phyloP scores from a whole-genome alignment of 257 asterid species.

The Handroanthus guayacan region DNA sequence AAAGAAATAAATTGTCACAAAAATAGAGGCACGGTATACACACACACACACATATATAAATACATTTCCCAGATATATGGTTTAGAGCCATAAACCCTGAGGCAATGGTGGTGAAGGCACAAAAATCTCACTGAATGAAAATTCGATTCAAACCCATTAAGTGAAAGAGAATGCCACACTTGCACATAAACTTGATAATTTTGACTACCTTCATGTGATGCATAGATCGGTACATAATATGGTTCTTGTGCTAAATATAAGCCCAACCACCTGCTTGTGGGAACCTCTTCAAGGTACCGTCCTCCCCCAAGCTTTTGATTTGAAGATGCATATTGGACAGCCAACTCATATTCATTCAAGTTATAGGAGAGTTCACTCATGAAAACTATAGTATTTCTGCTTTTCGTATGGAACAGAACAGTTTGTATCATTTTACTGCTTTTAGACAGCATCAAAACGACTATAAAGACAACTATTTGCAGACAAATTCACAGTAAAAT shows the following conservation, averaged over 20 bases:
- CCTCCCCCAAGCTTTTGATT: constrained; percentile 6
- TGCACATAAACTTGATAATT: not conserved
- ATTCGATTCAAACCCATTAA: not conserved
- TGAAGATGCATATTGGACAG: not conserved
- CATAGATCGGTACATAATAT: constrained; percentile 15
- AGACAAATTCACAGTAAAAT: not conserved
- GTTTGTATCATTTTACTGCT: not conserved
- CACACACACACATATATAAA: not conserved
- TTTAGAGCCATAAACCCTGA: not conserved
- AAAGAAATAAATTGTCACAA: not conserved
- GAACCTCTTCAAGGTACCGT: not conserved
- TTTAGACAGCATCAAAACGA: not conserved
- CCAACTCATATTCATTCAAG: not conserved
- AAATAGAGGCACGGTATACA: not conserved
- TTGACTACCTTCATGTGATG: not conserved
- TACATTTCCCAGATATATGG: not conserved
- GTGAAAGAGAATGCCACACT: not conserved
- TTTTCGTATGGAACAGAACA: not conserved
- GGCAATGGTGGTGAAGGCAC: constrained; percentile 10
- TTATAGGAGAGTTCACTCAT: not conserved
- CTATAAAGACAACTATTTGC: not conserved
- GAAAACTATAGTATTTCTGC: not conserved
- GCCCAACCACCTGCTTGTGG: constrained; percentile 1
- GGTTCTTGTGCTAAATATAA: constrained; percentile 17
- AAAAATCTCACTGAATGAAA: constrained; percentile 6